Conservation (phyloP, 306 rosid genomes). For the Abrus precatorius region DNA sequence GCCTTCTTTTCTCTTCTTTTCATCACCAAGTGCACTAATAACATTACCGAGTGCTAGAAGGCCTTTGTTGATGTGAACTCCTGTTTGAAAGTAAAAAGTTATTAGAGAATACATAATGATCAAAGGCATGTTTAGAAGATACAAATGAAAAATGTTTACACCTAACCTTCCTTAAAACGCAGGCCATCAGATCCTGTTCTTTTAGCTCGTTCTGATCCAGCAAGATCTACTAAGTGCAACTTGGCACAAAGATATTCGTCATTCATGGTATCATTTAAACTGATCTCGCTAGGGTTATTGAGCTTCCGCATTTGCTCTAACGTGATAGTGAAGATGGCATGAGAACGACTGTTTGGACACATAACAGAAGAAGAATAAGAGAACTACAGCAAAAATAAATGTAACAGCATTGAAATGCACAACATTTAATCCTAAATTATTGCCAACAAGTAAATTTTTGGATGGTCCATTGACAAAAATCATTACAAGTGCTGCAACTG, state of each 20-base stretch:
- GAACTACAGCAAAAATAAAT: conserved; percentile 23
- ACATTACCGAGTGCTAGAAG: conserved; percentile 98
- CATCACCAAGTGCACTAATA: conserved; percentile 98
- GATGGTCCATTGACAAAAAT: conserved; percentile 10
- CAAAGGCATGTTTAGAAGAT: neutral
- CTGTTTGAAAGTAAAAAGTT: conserved; percentile 57
- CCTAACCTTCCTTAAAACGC: conserved; percentile 96
- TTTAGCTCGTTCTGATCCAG: conserved; percentile 99
- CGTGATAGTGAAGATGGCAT: conserved; percentile 98
- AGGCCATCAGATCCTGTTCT: conserved; percentile 97
- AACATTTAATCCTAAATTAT: neutral
- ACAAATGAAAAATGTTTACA: conserved; percentile 17
- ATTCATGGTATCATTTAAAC: conserved; percentile 65
- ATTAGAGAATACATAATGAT: conserved; percentile 39
- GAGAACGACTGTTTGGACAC: conserved; percentile 80
- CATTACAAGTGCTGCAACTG: conserved; percentile 17
- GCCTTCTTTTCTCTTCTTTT: conserved; percentile 96
- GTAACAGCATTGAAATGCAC: conserved; percentile 27
- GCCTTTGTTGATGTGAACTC: conserved; percentile 96
- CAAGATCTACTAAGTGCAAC: conserved; percentile 96
- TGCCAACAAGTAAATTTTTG: conserved; percentile 28
- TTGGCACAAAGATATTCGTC: conserved; percentile 95
- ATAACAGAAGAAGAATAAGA: conserved; percentile 43
- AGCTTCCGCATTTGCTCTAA: conserved; percentile 93
- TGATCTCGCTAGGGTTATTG: conserved; percentile 59